A percentile compares a stretch with the other conserved stretches of the same genome.
Conservation (phyloP, 306 rosid species). For the Delonix regia region DNA sequence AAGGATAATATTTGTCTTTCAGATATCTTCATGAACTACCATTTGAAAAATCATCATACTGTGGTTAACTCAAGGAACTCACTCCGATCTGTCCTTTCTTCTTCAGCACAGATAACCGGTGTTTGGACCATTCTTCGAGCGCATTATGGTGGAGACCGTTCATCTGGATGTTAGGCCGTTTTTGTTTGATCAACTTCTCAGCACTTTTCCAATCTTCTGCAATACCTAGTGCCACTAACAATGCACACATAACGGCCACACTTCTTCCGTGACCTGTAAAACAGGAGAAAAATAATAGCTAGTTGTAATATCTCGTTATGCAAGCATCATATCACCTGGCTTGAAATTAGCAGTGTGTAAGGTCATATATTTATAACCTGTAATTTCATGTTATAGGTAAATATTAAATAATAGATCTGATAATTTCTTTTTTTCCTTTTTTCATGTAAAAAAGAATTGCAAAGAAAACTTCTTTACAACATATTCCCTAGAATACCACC, state of each 20-base stretch:
- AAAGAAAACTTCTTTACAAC: not conserved
- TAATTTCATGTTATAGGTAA: not conserved
- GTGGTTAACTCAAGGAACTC: conserved; percentile 24
- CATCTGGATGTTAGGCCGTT: conserved; percentile 74
- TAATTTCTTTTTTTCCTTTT: not conserved
- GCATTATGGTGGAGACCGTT: conserved; percentile 76
- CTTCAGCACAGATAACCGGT: conserved; percentile 58
- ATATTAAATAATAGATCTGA: conserved; percentile 25
- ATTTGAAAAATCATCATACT: conserved; percentile 14
- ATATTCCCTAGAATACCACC: not conserved
- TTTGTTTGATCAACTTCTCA: conserved; percentile 74
- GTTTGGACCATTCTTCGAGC: conserved; percentile 86
- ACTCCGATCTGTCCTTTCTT: conserved; percentile 38
- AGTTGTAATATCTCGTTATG: conserved; percentile 19
- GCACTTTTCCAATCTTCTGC: conserved; percentile 91
- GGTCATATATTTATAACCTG: not conserved
- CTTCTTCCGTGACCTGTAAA: conserved; percentile 92
- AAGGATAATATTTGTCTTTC: conserved; percentile 15
- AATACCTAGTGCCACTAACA: conserved; percentile 78
- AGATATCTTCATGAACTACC: conserved; percentile 12
- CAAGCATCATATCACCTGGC: conserved; percentile 14
- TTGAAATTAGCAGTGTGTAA: not conserved
- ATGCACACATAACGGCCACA: conserved; percentile 91
- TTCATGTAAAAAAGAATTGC: not conserved
- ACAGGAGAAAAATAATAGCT: not conserved